phyloP scores from a whole-genome alignment of 2,329 filamentous ascomycete genomes.

The Colletotrichum sp. region DNA sequence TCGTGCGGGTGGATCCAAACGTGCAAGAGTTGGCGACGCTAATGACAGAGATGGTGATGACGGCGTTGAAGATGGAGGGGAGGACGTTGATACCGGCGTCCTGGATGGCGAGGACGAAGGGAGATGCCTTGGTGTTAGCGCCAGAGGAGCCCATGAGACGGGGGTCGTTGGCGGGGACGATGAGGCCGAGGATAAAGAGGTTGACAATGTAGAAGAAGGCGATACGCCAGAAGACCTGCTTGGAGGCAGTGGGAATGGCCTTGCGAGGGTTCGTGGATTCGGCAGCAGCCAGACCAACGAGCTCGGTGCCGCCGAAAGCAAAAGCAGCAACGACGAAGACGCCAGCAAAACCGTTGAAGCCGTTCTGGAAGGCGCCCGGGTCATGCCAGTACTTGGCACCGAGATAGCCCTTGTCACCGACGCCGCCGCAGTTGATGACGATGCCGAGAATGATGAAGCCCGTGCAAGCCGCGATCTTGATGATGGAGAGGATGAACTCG shows the following conservation, averaged over 20 bases:
- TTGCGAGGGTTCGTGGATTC: conserved; percentile 27
- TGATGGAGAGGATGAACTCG: conserved; percentile 61
- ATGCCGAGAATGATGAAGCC: conserved; percentile 25
- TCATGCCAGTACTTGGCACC: conserved; percentile 26
- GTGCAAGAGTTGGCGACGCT: conserved; percentile 57
- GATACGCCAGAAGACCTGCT: conserved; percentile 29
- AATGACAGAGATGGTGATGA: conserved; percentile 55
- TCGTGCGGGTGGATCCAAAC: conserved; percentile 55
- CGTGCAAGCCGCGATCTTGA: conserved; percentile 51
- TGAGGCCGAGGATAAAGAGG: conserved; percentile 26
- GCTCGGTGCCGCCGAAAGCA: conserved; percentile 26
- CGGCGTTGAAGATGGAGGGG: conserved; percentile 58
- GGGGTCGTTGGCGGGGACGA: conserved; percentile 23
- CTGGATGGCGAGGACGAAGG: conserved; percentile 57
- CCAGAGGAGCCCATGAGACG: conserved; percentile 30
- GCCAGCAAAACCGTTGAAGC: conserved; percentile 27
- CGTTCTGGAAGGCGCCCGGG: conserved; percentile 25
- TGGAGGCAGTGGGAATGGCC: conserved; percentile 27
- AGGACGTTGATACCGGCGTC: conserved; percentile 55
- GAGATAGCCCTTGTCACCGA: conserved; percentile 24
- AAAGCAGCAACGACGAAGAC: conserved; percentile 25
- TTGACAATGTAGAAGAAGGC: conserved; percentile 26
- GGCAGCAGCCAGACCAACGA: conserved; percentile 28
- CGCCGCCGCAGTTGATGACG: conserved; percentile 24
- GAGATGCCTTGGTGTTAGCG: conserved; percentile 49